A percentile compares a stretch with the other conserved stretches of the same genome.
phyloP scores from a whole-genome alignment of 306 rosid species.

The Carpinus fangiana region DNA sequence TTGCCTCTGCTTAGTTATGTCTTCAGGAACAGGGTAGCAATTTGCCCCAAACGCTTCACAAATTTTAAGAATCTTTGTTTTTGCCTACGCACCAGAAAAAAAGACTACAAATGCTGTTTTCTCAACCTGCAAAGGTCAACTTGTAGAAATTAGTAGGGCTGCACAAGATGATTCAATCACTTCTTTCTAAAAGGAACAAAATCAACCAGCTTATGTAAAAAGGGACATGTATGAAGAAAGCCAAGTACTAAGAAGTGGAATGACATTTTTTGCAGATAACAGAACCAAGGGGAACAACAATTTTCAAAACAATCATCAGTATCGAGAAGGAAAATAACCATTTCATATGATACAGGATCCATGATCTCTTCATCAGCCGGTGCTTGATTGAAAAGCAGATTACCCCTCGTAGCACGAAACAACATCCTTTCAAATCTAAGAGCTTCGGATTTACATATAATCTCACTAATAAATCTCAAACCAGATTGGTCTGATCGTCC shows the following conservation, averaged over 20 bases:
- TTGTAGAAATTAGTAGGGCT: slow-evolving; percentile 24
- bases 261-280: not conserved
- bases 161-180: slow-evolving; percentile 20
- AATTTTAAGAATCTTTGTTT: slow-evolving; percentile 88
- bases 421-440: slow-evolving; percentile 93
- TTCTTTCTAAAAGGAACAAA: slow-evolving; percentile 25
- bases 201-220: not conserved
- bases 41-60: slow-evolving; percentile 98
- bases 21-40: slow-evolving; percentile 98
- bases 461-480: slow-evolving; percentile 92
- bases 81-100: slow-evolving; percentile 96
- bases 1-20: slow-evolving; percentile 83
- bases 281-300: not conserved
- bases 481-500: slow-evolving; percentile 75
- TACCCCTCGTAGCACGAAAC: slow-evolving; percentile 98
- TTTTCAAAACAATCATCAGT: slow-evolving; percentile 29
- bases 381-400: slow-evolving; percentile 96
- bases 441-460: slow-evolving; percentile 79
- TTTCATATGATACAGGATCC: slow-evolving; percentile 90
- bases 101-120: slow-evolving; percentile 92
- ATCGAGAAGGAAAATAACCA: slow-evolving; percentile 61
- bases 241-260: slow-evolving; percentile 19
- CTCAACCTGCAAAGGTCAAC: slow-evolving; percentile 73
- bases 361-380: slow-evolving; percentile 75
- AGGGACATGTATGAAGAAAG: slow-evolving; percentile 16